A percentile compares a stretch with the other conserved stretches of the same genome.
Conservation (phyloP, 306 rosid genomes). For the Ochetophila trinervis region DNA sequence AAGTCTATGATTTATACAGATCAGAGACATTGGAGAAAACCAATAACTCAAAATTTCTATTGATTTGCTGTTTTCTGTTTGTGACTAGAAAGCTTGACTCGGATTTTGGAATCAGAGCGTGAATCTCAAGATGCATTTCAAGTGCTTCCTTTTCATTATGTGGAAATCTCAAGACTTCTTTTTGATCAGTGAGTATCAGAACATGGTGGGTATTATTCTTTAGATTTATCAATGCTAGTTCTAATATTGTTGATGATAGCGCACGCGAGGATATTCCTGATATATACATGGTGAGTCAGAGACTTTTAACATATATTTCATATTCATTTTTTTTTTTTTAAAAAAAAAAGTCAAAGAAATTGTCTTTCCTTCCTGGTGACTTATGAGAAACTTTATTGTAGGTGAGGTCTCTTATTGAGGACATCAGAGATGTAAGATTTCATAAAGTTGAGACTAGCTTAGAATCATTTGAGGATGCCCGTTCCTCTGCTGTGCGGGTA, state of each 20-base stretch:
- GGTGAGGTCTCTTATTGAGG: constrained; percentile 95
- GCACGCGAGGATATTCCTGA: constrained; percentile 80
- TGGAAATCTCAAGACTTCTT: constrained; percentile 82
- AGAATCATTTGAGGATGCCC: constrained; percentile 74
- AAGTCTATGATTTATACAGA: background rate
- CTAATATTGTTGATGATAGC: constrained; percentile 40
- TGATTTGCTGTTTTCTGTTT: constrained; percentile 22
- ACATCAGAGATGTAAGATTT: constrained; percentile 86
- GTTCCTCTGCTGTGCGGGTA: constrained; percentile 93
- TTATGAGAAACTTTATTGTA: constrained; percentile 10
- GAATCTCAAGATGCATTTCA: constrained; percentile 83
- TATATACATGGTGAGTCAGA: constrained; percentile 70
- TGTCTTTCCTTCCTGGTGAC: background rate
- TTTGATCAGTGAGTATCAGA: constrained; percentile 62
- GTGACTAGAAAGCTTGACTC: constrained; percentile 73
- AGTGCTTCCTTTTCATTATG: constrained; percentile 87
- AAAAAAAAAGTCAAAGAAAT: no score
- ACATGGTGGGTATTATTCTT: constrained; percentile 6
- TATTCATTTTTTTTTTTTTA: background rate
- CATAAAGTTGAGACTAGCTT: constrained; percentile 88
- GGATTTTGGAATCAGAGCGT: constrained; percentile 82
- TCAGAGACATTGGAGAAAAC: background rate
- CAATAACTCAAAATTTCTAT: background rate
- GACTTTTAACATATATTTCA: constrained; percentile 8
- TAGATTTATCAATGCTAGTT: constrained; percentile 4